Evolutionary conservation across 106 monocot genomes (phyloP).

Genomic region (Phalaenopsis equestris): DNA sequence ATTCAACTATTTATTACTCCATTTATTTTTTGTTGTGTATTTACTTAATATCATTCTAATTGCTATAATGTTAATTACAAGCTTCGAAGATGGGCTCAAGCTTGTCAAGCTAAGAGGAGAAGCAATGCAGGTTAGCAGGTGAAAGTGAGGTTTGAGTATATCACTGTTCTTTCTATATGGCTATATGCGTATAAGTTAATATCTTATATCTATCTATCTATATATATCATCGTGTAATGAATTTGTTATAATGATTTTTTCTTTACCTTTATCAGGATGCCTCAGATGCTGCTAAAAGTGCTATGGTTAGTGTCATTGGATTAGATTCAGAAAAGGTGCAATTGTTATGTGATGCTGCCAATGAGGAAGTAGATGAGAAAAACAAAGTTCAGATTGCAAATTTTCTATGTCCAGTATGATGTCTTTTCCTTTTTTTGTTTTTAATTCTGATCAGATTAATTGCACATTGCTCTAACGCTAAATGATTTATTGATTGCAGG

Average conservation of each 20-base stretch:
- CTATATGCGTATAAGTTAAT: neutral
- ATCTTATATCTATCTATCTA: neutral
- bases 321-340: slow-evolving; percentile 87
- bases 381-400: slow-evolving; percentile 94
- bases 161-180: neutral
- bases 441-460: slow-evolving; percentile 10
- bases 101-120: slow-evolving; percentile 98
- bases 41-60: neutral
- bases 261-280: slow-evolving; percentile 51
- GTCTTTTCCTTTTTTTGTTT: neutral
- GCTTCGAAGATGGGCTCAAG: slow-evolving; percentile 99
- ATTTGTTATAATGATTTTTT: neutral
- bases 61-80: slow-evolving; percentile 10
- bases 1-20: neutral
- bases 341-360: slow-evolving; percentile 84
- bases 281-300: slow-evolving; percentile 73
- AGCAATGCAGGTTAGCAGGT: slow-evolving; percentile 82
- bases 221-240: neutral
- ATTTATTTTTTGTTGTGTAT: neutral
- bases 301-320: slow-evolving; percentile 89
- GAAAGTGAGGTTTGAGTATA: slow-evolving; percentile 5
- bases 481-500: slow-evolving; percentile 25
- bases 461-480: neutral
- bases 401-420: slow-evolving; percentile 79
- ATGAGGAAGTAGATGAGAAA: slow-evolving; percentile 86